Conservation (phyloP, 1,139 yeast species). For the Geotrichum histeridarum region DNA sequence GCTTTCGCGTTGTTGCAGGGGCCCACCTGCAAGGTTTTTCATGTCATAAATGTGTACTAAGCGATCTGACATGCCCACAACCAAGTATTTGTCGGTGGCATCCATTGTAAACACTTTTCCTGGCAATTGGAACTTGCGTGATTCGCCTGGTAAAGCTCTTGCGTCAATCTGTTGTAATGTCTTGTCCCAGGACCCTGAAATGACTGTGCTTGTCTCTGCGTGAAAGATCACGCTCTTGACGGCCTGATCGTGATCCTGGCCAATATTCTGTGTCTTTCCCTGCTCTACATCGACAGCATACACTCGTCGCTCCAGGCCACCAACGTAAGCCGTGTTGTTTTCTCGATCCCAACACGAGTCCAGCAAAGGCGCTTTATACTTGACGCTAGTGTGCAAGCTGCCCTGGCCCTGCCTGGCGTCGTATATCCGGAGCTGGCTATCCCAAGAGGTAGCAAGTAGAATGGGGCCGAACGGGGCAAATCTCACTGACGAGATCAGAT, state of each 20-base stretch:
- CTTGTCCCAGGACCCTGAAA: slow-evolving; percentile 56
- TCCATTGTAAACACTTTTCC: slow-evolving; percentile 67
- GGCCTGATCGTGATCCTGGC: slow-evolving; percentile 36
- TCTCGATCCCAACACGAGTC: slow-evolving; percentile 34
- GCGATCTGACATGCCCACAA: slow-evolving; percentile 55
- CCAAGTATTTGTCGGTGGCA: slow-evolving; percentile 43
- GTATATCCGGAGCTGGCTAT: slow-evolving; percentile 33
- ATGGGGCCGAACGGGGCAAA: slow-evolving; percentile 28
- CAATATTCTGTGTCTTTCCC: slow-evolving; percentile 27
- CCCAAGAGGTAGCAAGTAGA: slow-evolving; percentile 40
- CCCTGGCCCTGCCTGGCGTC: slow-evolving; percentile 24
- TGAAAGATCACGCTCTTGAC: slow-evolving; percentile 34
- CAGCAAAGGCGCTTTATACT: slow-evolving; percentile 32
- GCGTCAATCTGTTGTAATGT: slow-evolving; percentile 42
- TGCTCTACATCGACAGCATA: slow-evolving; percentile 30
- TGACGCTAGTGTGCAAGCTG: slow-evolving; percentile 21
- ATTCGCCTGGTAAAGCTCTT: slow-evolving; percentile 19
- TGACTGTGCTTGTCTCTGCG: slow-evolving; percentile 33
- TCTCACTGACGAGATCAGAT: slow-evolving; percentile 32
- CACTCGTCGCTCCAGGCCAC: slow-evolving; percentile 31
- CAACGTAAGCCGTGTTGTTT: slow-evolving; percentile 26
- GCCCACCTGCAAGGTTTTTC: slow-evolving; percentile 42
- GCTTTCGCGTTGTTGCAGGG: slow-evolving; percentile 54
- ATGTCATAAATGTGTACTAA: slow-evolving; percentile 56
- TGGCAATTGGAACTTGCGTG: slow-evolving; percentile 33